These are phyloP conservation scores for Stentor roeselii DNA, from an alignment of 73 alveolate genomes.

Conservation along the genomic window DNA sequence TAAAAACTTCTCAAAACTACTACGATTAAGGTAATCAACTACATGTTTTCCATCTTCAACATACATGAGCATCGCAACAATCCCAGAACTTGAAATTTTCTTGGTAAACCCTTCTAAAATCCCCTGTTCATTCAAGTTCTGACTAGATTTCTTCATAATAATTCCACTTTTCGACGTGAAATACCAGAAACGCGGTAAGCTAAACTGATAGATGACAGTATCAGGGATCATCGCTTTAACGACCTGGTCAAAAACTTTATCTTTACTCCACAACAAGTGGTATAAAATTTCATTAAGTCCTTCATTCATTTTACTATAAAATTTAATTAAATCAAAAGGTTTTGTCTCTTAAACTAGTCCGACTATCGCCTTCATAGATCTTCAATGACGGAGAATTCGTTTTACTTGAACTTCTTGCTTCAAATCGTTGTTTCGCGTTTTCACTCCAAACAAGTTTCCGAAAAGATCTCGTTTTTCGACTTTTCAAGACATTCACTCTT, in stretches of 20 bases:
- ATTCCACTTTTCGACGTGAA: conserved; percentile 31
- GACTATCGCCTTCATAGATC: no score
- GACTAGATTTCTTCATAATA: conserved; percentile 46
- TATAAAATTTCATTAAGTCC: conserved; percentile 82
- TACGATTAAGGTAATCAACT: background rate
- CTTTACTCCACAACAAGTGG: conserved; percentile 90
- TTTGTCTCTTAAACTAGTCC: no score
- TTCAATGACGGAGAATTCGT: no score
- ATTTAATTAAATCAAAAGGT: no score
- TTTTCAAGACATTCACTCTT: no score
- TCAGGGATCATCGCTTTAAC: conserved; percentile 26
- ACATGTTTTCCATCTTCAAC: background rate
- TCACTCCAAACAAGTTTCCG: no score
- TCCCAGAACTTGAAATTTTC: conserved; percentile 68
- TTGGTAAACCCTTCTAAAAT: conserved; percentile 75
- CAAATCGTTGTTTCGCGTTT: no score
- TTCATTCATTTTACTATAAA: conserved; percentile 66
- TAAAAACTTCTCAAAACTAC: background rate
- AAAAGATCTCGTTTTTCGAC: no score
- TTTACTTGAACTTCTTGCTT: no score
- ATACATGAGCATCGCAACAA: conserved; percentile 78
- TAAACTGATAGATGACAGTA: conserved; percentile 24
- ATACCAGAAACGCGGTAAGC: conserved; percentile 42
- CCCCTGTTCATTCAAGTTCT: conserved; percentile 57
- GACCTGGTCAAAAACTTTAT: conserved; percentile 57